Evolutionary conservation across 495 filamentous ascomycete genomes (phyloP), one percentile per base, ranked within the genome.

Genomic region (Gamarada debralockiae): DNA sequence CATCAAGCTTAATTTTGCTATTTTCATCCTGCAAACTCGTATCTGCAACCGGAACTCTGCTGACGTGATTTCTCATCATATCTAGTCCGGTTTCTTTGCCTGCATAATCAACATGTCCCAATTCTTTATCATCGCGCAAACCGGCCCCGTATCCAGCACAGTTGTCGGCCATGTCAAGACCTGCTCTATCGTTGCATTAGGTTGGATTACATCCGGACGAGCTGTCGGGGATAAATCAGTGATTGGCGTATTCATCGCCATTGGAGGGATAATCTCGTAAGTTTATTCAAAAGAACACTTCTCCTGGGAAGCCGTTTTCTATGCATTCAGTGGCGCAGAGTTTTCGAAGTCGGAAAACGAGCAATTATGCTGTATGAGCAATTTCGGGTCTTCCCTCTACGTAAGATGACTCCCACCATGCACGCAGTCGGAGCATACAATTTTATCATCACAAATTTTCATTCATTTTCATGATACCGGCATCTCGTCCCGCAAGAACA

Each of bases 111-210:
- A 89, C 61, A 71, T 88, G 42, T 85, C 81, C 7, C 84, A 87
- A 59, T 89, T 89, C 60, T 85, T 85, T 60, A 87, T 90, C 57
- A 81, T 89, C 33, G 83, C 80, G 21, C 79, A 79, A 37, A 81
- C 84, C 1, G 86, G 86, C 0, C 78, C 85, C 3, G 82, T 89
- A 7, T 83, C 80, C 20, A 85, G 82, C 50, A 87, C 85, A 0
- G 84, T 90, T 10, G 80, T 89, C 3, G 86, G 85, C 0, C 85
- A 89, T 60, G 67, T 80, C 13, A 82, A 82, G 60, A 83, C 79
- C 0, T 82, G 78, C 50, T 73, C 73, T 10, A 82, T 82, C 63
- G 78, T 83, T 14, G 70, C 73, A 39, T 57, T 83, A 17, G 80
- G 80, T 1, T 83, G 80, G 80, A 65, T 74, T 34, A 65, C 63